Conservation (phyloP, 768 basidiomycete species). For the Agaricus sinodeliciosus region DNA sequence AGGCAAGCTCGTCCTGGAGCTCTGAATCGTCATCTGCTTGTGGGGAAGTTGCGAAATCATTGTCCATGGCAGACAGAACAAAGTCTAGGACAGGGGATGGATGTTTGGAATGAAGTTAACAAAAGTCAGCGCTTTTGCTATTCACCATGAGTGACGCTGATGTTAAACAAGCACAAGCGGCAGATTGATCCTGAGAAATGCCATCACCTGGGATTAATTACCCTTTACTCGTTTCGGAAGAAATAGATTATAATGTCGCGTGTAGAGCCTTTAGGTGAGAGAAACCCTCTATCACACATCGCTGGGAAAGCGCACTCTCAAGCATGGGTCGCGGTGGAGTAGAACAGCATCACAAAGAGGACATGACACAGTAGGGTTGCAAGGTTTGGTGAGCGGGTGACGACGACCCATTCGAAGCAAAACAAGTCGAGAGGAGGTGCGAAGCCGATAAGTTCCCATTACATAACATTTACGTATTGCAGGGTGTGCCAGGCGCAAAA, state of each 20-base stretch:
- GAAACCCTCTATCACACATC: constrained; percentile 2
- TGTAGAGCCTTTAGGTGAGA: constrained; percentile 6
- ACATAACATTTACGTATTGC: constrained; percentile 10
- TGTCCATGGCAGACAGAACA: constrained; percentile 26
- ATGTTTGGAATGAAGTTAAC: constrained; percentile 26
- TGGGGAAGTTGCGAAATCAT: constrained; percentile 19
- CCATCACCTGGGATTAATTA: constrained; percentile 15
- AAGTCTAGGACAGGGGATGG: constrained; percentile 21
- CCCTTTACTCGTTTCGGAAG: constrained; percentile 16
- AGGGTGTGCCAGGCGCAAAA: constrained; percentile 10
- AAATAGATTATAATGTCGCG: constrained; percentile 12
- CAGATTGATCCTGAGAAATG: constrained; percentile 17
- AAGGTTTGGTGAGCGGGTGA: constrained; percentile 3
- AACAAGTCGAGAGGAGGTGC: constrained; percentile 6
- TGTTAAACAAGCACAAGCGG: constrained; percentile 18
- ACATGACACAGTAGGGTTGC: not conserved
- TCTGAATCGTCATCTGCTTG: constrained; percentile 24
- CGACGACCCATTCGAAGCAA: constrained; percentile 2
- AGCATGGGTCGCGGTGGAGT: not conserved
- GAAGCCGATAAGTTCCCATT: constrained; percentile 8
- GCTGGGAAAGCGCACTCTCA: not conserved
- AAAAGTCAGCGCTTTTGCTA: constrained; percentile 24
- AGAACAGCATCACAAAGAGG: not conserved
- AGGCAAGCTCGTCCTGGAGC: constrained; percentile 21
- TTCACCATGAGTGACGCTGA: constrained; percentile 12